Evolutionary conservation across 1,284 basidiomycete species (phyloP).

Genomic region (Somion occarium): DNA sequence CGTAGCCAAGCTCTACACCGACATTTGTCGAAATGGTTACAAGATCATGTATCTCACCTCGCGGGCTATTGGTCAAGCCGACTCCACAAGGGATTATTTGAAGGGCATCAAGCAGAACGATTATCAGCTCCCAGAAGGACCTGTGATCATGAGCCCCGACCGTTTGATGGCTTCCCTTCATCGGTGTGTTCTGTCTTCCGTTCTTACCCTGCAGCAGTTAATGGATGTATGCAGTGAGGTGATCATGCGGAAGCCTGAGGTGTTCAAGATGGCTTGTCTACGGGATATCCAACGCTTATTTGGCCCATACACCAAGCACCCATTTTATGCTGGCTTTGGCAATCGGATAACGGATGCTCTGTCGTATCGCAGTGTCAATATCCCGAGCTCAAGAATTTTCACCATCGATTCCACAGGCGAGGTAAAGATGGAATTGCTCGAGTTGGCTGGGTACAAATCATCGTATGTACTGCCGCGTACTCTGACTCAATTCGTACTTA

Average conservation of each 20-base stretch:
- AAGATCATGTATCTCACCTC: conserved; percentile 99
- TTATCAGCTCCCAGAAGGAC: conserved; percentile 94
- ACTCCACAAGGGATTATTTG: conserved; percentile 94
- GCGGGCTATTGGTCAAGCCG: conserved; percentile 96
- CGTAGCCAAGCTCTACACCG: conserved; percentile 97
- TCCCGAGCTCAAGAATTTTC: conserved; percentile 94
- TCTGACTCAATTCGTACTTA: background rate
- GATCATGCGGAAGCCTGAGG: conserved; percentile 98
- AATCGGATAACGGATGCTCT: conserved; percentile 98
- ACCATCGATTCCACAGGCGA: conserved; percentile 96
- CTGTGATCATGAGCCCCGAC: conserved; percentile 99
- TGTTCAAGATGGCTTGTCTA: conserved; percentile 99
- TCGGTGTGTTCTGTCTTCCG: conserved; percentile 49
- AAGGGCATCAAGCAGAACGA: conserved; percentile 94
- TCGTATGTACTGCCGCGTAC: conserved; percentile 51
- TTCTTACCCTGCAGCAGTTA: background rate
- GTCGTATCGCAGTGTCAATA: conserved; percentile 93
- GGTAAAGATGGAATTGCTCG: conserved; percentile 96
- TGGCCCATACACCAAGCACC: conserved; percentile 64
- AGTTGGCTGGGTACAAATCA: conserved; percentile 95
- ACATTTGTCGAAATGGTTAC: conserved; percentile 95
- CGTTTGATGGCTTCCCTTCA: conserved; percentile 93
- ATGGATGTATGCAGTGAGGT: conserved; percentile 62
- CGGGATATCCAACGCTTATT: conserved; percentile 95
- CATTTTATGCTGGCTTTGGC: conserved; percentile 98